Percentiles rank a stretch among this genome's conserved stretches.
Conservation (phyloP, 192 early-diverging fungal species). For the Podila epigama region DNA sequence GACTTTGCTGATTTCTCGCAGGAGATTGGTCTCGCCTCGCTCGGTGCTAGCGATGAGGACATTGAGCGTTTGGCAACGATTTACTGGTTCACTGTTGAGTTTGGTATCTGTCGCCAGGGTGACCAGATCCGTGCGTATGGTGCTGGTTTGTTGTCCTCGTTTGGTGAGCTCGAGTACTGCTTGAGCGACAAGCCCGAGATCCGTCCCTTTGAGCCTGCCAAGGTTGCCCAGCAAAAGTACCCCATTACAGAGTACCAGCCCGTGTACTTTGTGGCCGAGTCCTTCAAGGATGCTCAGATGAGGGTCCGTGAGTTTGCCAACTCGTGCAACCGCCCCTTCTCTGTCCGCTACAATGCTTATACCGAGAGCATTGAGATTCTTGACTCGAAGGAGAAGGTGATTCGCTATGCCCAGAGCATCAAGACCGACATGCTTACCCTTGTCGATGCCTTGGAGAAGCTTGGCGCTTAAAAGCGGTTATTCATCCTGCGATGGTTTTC, state of each 20-base stretch:
- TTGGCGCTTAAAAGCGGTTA: slow-evolving; percentile 5
- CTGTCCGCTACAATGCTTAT: slow-evolving; percentile 89
- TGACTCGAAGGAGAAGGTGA: slow-evolving; percentile 83
- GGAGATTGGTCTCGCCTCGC: slow-evolving; percentile 91
- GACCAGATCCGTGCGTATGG: slow-evolving; percentile 85
- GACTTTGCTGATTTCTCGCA: slow-evolving; percentile 95
- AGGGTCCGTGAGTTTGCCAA: slow-evolving; percentile 87
- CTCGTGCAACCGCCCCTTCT: slow-evolving; percentile 83
- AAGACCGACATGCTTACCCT: slow-evolving; percentile 80
- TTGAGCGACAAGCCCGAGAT: slow-evolving; percentile 81
- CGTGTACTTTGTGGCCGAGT: slow-evolving; percentile 93
- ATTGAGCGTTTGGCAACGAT: slow-evolving; percentile 90
- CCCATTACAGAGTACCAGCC: slow-evolving; percentile 95
- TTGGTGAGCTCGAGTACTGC: slow-evolving; percentile 94
- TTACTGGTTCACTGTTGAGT: slow-evolving; percentile 96
- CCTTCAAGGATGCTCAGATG: slow-evolving; percentile 92
- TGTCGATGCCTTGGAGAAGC: slow-evolving; percentile 74
- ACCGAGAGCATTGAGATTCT: slow-evolving; percentile 93
- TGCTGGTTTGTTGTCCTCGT: slow-evolving; percentile 90
- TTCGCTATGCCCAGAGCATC: slow-evolving; percentile 81
- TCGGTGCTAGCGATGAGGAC: slow-evolving; percentile 92
- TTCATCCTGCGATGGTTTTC: no score
- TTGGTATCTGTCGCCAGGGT: slow-evolving; percentile 84
- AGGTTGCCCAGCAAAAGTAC: slow-evolving; percentile 75
- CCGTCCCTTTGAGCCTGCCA: slow-evolving; percentile 85